A percentile compares a stretch with the other conserved stretches of the same genome.
phyloP scores from a whole-genome alignment of 805 yeast species.

The Yarrowia osloensis region DNA sequence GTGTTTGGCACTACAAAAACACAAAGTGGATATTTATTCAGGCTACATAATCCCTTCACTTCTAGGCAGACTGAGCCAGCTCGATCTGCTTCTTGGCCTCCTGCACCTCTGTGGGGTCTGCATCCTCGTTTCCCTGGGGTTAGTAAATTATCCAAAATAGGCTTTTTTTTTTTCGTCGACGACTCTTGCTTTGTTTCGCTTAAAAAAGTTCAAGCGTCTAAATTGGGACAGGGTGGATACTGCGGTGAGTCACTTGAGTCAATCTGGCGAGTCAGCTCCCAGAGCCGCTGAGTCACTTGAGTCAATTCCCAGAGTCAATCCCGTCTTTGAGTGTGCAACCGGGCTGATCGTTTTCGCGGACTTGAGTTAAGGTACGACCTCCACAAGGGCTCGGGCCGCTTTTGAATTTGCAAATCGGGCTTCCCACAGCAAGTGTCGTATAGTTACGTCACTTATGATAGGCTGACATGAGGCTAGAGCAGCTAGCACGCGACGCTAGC shows the following conservation, averaged over 20 bases:
- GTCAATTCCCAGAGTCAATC: not conserved
- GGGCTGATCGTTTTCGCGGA: not conserved
- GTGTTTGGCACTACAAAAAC: too few species aligned
- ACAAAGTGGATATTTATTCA: not conserved
- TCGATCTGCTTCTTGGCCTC: constrained; percentile 29
- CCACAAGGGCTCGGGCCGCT: not conserved
- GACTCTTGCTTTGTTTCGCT: not conserved
- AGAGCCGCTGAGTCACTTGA: not conserved
- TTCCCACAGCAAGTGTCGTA: not conserved
- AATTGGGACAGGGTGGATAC: not conserved
- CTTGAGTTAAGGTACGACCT: constrained; percentile 7
- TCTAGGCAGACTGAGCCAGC: constrained; percentile 4
- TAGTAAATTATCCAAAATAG: not conserved
- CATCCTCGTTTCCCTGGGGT: constrained; percentile 18
- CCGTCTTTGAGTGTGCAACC: not conserved
- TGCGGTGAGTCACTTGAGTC: constrained; percentile 14
- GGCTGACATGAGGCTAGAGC: not conserved
- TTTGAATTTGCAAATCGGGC: not conserved
- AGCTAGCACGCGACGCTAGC: not conserved
- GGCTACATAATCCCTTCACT: not conserved
- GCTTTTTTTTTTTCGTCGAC: not conserved
- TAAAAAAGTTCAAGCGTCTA: not conserved
- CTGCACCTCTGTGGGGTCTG: constrained; percentile 23
- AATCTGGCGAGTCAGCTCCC: not conserved
- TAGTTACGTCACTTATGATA: not conserved